Conservation (phyloP, 75 land plant genomes). For the Isoetes taiwanensis region DNA sequence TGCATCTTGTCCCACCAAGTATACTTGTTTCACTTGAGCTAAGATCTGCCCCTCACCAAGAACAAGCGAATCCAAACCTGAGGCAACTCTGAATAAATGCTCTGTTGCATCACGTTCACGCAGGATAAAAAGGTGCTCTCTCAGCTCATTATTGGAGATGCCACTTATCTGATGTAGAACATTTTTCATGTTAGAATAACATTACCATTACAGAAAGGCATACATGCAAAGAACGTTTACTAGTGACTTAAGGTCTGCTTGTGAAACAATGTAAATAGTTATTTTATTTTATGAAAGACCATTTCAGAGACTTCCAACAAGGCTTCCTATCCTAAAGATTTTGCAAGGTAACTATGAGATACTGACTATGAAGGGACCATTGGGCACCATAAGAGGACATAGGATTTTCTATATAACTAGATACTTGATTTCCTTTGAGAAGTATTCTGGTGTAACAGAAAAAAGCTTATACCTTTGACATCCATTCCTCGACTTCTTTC, state of each 20-base stretch:
- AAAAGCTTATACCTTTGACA: slow-evolving; percentile 55
- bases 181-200: background rate
- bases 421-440: background rate
- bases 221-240: background rate
- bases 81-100: slow-evolving; percentile 73
- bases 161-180: slow-evolving; percentile 62
- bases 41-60: slow-evolving; percentile 90
- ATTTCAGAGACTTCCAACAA: background rate
- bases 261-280: background rate
- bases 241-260: background rate
- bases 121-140: slow-evolving; percentile 60
- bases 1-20: slow-evolving; percentile 59
- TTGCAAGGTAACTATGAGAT: background rate
- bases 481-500: slow-evolving; percentile 83
- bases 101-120: slow-evolving; percentile 78
- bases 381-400: background rate
- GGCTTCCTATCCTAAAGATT: background rate
- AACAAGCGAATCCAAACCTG: slow-evolving; percentile 85
- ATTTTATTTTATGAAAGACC: background rate
- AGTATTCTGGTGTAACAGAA: background rate
- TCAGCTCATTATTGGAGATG: slow-evolving; percentile 46
- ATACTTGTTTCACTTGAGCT: slow-evolving; percentile 85
- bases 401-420: background rate
- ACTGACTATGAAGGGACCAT: background rate
- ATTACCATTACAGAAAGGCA: background rate